Evolutionary conservation across 306 rosid species (phyloP), one percentile per base, ranked within the genome.

Genomic region (Trifolium dubium): DNA sequence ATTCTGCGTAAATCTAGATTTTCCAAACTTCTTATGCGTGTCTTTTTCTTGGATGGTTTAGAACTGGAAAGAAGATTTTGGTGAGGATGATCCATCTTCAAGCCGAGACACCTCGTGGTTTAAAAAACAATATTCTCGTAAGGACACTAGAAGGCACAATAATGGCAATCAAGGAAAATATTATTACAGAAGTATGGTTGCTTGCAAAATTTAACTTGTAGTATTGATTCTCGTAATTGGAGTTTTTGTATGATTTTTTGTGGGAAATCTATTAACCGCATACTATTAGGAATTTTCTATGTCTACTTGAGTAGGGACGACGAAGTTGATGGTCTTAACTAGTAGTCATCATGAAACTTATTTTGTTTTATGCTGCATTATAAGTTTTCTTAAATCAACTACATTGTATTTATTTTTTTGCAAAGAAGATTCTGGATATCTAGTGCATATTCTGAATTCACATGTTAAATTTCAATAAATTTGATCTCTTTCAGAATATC

Each of bases 401-500:
- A 4, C 23, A 5, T 11, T 37, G 28, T 66, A 49, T 54, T 49
- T 67, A 53, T 30, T 70, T 68, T 56, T 29, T 58, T 34, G 40
- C 78, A 30, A 64, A 75, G 72, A 66, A 53, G 56, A 28, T 69
- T 37, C 17, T 18, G 11, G 49, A 44, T 60, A 79, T 63, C 46
- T 55, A 10, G 13, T 10, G 55, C 71, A 68, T 65, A 31, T 63
- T 60, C 63, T 67, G 67, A 60, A 49, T 54, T 67, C 67, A 41
- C 19, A 51, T 54, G 47, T 71, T 6, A 31, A 44, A 77, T 80
- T 71, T 67, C 46, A 17, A 51, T 28, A 56, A 66, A 34, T 65
- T 59, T 64, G 17, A 73, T 65, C 6, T 64, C 68, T 75, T 70
- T 81, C 92, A 86, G 86, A 84, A 77, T 83, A 75, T 67, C 82